phyloP scores from a whole-genome alignment of 495 filamentous ascomycete species.

The Terfezia claveryi region DNA sequence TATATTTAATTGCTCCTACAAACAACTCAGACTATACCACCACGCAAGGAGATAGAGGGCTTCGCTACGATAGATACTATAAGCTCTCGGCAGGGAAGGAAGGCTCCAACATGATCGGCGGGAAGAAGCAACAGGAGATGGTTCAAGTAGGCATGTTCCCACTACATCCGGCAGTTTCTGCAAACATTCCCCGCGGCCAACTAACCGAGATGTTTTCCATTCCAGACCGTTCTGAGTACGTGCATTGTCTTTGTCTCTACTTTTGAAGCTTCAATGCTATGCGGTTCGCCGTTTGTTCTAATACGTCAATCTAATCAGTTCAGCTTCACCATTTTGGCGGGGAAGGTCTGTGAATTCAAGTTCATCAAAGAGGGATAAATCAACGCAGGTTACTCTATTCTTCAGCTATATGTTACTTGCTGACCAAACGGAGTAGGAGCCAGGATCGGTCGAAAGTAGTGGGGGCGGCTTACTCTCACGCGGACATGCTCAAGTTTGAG shows the following conservation, averaged over 20 bases:
- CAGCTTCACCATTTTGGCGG: slow-evolving; percentile 80
- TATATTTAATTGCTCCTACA: no score
- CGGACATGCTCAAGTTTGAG: slow-evolving; percentile 76
- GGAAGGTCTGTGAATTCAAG: slow-evolving; percentile 27
- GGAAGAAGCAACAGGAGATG: slow-evolving; percentile 86
- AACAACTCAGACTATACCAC: no score
- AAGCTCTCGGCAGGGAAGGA: no score
- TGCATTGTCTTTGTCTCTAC: slow-evolving; percentile 7
- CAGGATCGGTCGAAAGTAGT: slow-evolving; percentile 61
- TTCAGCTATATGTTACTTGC: not conserved
- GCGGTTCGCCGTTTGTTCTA: slow-evolving; percentile 3
- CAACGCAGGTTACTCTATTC: not conserved
- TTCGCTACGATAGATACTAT: no score
- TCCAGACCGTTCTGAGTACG: slow-evolving; percentile 40
- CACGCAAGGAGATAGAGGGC: no score
- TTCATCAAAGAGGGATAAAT: slow-evolving; percentile 11
- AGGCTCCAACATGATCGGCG: not conserved
- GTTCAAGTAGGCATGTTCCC: slow-evolving; percentile 74
- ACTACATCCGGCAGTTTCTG: not conserved
- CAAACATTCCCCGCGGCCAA: slow-evolving; percentile 1
- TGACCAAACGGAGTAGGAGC: slow-evolving; percentile 21
- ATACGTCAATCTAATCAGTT: slow-evolving; percentile 29
- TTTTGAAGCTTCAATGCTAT: not conserved
- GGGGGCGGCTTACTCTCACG: slow-evolving; percentile 89
- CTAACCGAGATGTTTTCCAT: not conserved